Percentiles rank a stretch among this genome's conserved stretches.
Conservation (phyloP, 208 protist species). For the Angomonas deanei region DNA sequence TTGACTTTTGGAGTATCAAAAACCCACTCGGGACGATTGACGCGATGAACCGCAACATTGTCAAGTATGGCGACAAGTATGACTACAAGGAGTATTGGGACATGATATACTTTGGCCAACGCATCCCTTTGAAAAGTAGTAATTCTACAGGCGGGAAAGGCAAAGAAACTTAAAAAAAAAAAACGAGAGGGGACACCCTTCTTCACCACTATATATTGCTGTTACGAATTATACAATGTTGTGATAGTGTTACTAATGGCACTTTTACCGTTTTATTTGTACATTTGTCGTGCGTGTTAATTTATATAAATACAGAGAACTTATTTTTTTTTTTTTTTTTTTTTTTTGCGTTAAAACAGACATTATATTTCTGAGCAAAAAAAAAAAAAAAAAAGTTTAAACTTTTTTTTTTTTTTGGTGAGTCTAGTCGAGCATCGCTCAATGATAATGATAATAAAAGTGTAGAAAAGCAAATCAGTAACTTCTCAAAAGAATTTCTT, state of each 20-base stretch:
- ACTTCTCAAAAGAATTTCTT: too few relatives aligned
- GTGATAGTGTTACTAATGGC: too few relatives aligned
- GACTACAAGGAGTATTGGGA: slow-evolving; percentile 20
- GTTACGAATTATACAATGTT: too few relatives aligned
- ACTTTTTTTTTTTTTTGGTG: background rate
- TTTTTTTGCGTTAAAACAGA: background rate
- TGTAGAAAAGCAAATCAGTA: too few relatives aligned
- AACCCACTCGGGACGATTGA: slow-evolving; percentile 25
- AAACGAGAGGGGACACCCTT: too few relatives aligned
- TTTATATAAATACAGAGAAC: too few relatives aligned
- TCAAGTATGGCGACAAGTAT: slow-evolving; percentile 15
- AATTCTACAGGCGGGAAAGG: background rate
- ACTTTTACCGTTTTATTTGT: slow-evolving; percentile 6
- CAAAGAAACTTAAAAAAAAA: too few relatives aligned
- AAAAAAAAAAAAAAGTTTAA: background rate
- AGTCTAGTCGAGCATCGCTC: too few relatives aligned
- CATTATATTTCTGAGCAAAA: background rate
- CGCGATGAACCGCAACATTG: slow-evolving; percentile 29
- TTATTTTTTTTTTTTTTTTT: background rate
- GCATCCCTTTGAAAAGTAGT: background rate
- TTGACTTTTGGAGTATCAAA: slow-evolving; percentile 34
- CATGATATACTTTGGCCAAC: slow-evolving; percentile 17
- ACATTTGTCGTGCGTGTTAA: slow-evolving; percentile 9
- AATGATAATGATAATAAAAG: too few relatives aligned
- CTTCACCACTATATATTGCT: too few relatives aligned